Conservation (phyloP, 2,329 filamentous ascomycete genomes). For the Fonsecaea pedrosoi region DNA sequence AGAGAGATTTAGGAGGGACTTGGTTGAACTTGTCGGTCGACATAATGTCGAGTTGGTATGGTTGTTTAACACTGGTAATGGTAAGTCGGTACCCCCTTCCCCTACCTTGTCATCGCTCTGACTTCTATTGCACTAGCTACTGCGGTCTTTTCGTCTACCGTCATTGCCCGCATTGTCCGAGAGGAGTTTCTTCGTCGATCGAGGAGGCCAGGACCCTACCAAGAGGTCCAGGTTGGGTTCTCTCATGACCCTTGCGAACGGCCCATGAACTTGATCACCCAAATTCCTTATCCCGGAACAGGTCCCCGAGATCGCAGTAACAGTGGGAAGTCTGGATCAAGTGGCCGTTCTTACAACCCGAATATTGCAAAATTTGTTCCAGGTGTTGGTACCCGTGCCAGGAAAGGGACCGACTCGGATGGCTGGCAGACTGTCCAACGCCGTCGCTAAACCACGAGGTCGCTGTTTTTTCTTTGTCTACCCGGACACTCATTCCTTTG, state of each 20-base stretch:
- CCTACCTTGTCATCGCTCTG: constrained; percentile 11
- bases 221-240: constrained; percentile 46
- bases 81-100: constrained; percentile 41
- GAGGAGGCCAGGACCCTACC: constrained; percentile 42
- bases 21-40: constrained; percentile 44
- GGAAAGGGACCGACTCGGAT: constrained; percentile 34
- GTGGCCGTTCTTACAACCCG: constrained; percentile 30
- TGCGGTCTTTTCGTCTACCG: constrained; percentile 48
- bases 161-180: constrained; percentile 46
- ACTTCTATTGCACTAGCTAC: constrained; percentile 43
- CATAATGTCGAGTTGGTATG: constrained; percentile 51
- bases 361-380: constrained; percentile 32
- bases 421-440: constrained; percentile 37
- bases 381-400: constrained; percentile 20
- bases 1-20: constrained; percentile 46
- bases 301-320: constrained; percentile 31
- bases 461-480: constrained; percentile 1
- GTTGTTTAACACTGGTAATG: constrained; percentile 53
- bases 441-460: constrained; percentile 24
- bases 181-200: constrained; percentile 45
- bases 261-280: constrained; percentile 45
- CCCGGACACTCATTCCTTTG: background rate
- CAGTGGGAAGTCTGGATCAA: constrained; percentile 31
- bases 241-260: constrained; percentile 52
- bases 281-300: constrained; percentile 36